A percentile compares a stretch with the other conserved stretches of the same genome.
phyloP scores from a whole-genome alignment of 75 land plant species.

The Selaginella moellendorffii region DNA sequence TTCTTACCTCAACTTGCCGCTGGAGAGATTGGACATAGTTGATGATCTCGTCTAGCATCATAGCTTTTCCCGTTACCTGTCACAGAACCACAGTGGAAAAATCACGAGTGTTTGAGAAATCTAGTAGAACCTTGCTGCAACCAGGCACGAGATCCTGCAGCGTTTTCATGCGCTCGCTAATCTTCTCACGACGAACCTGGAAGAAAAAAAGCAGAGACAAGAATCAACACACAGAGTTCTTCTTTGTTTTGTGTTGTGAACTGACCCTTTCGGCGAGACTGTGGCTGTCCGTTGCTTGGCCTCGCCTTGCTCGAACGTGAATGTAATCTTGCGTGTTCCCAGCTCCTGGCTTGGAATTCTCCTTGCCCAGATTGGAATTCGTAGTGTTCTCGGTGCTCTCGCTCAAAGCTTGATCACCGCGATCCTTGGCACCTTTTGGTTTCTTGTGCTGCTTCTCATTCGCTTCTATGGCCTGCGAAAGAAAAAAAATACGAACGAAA shows the following conservation, averaged over 20 bases:
- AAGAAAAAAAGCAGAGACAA: neutral
- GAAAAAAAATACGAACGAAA: no score
- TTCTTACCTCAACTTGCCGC: conserved; percentile 39
- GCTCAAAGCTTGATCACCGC: neutral
- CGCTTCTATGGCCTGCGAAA: no score
- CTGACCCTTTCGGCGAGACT: conserved; percentile 39
- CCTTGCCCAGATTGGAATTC: neutral
- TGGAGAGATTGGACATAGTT: conserved; percentile 33
- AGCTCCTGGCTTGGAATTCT: conserved; percentile 12
- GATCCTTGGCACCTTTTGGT: neutral
- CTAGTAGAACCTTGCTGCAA: neutral
- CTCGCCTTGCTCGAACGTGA: conserved; percentile 51
- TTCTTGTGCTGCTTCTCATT: neutral
- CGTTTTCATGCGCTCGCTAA: neutral
- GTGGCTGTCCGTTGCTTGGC: conserved; percentile 56
- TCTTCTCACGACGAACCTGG: neutral
- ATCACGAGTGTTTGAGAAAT: neutral
- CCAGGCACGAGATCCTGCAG: neutral
- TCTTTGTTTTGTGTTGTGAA: no score
- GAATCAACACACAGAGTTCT: no score
- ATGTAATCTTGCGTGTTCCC: conserved; percentile 26
- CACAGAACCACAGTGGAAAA: no score
- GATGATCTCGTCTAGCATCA: conserved; percentile 32
- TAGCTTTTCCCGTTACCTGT: conserved; percentile 29
- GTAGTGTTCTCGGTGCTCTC: neutral